Evolutionary conservation across 495 filamentous ascomycete genomes (phyloP).

Genomic region (Haplographium delicatum): DNA sequence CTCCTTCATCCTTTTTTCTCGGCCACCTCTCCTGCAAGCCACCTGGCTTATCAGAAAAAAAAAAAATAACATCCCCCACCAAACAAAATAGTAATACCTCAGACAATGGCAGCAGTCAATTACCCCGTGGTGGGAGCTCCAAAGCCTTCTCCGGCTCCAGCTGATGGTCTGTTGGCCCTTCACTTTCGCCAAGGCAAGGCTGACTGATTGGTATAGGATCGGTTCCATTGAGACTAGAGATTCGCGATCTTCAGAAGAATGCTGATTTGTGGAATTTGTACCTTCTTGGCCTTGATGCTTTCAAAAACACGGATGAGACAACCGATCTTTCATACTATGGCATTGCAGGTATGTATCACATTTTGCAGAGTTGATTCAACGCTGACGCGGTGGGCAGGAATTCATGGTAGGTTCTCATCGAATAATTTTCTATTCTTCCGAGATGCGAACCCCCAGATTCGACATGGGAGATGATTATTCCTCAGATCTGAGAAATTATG

Average conservation of each 20-base stretch:
- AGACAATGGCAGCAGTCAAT: conserved; percentile 24
- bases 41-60: background rate
- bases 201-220: conserved; percentile 18
- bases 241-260: conserved; percentile 53
- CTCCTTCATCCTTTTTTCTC: too few relatives aligned
- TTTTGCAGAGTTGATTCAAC: background rate
- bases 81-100: background rate
- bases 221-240: conserved; percentile 38
- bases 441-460: too few relatives aligned
- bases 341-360: conserved; percentile 42
- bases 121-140: conserved; percentile 18
- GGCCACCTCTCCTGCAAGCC: background rate
- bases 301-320: conserved; percentile 47
- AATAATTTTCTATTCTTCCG: too few relatives aligned
- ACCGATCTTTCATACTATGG: conserved; percentile 56
- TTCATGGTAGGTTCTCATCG: conserved; percentile 49
- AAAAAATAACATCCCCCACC: background rate
- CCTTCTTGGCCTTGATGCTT: conserved; percentile 19
- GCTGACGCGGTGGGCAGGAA: conserved; percentile 37
- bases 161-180: conserved; percentile 12
- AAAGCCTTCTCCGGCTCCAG: conserved; percentile 7
- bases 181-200: background rate
- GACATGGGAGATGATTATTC: too few relatives aligned
- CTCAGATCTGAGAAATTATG: too few relatives aligned
- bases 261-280: conserved; percentile 35